Evolutionary conservation across 176 grass and related monocot genomes (phyloP).

Genomic region (Luzula sylvatica): DNA sequence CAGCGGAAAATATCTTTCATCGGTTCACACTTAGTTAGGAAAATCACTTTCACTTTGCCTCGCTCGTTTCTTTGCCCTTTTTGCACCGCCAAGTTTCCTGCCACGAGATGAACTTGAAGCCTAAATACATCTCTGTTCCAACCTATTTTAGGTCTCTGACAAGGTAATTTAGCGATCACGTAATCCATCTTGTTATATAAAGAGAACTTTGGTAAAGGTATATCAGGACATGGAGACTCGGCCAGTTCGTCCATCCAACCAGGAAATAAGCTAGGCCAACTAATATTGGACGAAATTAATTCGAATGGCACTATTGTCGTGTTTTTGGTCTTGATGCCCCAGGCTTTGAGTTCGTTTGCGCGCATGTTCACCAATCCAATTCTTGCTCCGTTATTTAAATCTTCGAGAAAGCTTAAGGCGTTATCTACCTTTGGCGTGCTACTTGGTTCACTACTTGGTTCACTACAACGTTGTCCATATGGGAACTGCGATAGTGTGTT

Average conservation of each 20-base stretch:
- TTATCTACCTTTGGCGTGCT: conserved; percentile 31
- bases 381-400: conserved; percentile 25
- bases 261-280: conserved; percentile 74
- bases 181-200: conserved; percentile 36
- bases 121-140: conserved; percentile 75
- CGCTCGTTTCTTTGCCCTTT: conserved; percentile 19
- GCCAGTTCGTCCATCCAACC: conserved; percentile 82
- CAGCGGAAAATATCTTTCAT: conserved; percentile 97
- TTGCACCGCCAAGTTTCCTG: conserved; percentile 34
- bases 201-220: conserved; percentile 60
- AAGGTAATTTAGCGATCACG: conserved; percentile 64
- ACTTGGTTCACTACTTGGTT: conserved; percentile 19
- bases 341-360: conserved; percentile 26
- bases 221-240: conserved; percentile 54
- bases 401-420: conserved; percentile 43
- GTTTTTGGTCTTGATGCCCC: conserved; percentile 38
- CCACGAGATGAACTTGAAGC: conserved; percentile 76
- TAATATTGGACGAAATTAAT: conserved; percentile 32
- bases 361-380: conserved; percentile 69
- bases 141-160: conserved; percentile 19
- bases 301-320: conserved; percentile 38
- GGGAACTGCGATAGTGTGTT: neutral
- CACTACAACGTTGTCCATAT: conserved; percentile 21
- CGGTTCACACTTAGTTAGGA: conserved; percentile 56
- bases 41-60: conserved; percentile 40